These are phyloP conservation scores for Parmelia sp. DNA, from an alignment of 495 filamentous ascomycete species.

Conservation along the genomic window DNA sequence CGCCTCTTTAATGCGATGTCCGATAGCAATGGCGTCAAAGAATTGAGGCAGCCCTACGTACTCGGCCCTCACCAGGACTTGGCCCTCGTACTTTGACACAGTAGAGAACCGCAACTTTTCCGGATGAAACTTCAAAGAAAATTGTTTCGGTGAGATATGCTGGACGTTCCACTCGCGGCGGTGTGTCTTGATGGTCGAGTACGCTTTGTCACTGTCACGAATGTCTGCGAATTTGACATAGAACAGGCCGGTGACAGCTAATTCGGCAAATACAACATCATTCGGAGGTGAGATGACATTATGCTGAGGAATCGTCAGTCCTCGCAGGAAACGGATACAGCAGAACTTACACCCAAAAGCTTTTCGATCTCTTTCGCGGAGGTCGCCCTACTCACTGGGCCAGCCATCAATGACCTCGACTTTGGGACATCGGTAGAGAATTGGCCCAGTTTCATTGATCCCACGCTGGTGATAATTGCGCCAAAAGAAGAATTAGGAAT, in stretches of 20 bases:
- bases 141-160: conserved; percentile 44
- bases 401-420: conserved; percentile 25
- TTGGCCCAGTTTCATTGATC: conserved; percentile 8
- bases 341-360: conserved; percentile 27
- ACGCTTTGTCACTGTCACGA: conserved; percentile 46
- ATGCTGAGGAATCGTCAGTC: conserved; percentile 19
- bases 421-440: conserved; percentile 25
- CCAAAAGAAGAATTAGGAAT: not conserved
- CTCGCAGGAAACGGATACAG: not conserved
- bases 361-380: conserved; percentile 20
- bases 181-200: conserved; percentile 38
- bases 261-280: conserved; percentile 21
- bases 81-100: conserved; percentile 42
- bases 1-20: conserved; percentile 36
- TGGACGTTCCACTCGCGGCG: conserved; percentile 45
- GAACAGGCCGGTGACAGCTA: conserved; percentile 36
- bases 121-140: conserved; percentile 26
- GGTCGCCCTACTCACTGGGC: conserved; percentile 16
- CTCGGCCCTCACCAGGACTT: conserved; percentile 43
- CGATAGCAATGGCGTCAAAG: conserved; percentile 28
- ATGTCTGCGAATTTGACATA: conserved; percentile 54
- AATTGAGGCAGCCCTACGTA: conserved; percentile 23
- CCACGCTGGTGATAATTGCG: too few species aligned
- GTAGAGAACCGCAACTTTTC: conserved; percentile 20
- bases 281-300: conserved; percentile 23